Conservation (phyloP, 306 rosid genomes). For the Pterocarpus macrocarpus region DNA sequence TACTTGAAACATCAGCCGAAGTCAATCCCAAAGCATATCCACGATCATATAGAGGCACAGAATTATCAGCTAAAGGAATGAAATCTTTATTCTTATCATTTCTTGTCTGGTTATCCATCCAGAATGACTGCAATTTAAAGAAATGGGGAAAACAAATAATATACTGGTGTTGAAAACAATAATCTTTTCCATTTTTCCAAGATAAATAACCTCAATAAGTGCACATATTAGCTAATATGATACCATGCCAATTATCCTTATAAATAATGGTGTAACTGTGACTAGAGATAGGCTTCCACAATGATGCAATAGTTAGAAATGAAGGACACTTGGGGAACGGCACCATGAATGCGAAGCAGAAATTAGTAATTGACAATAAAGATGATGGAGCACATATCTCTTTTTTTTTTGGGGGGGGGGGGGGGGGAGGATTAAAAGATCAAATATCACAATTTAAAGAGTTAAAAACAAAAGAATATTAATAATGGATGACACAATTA, state of each 20-base stretch:
- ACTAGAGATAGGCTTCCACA: constrained; percentile 28
- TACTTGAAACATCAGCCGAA: constrained; percentile 71
- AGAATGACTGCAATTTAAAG: constrained; percentile 81
- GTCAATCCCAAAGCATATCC: constrained; percentile 91
- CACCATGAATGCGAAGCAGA: constrained; percentile 13
- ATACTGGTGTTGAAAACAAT: constrained; percentile 35
- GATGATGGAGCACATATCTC: not conserved
- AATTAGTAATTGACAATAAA: not conserved
- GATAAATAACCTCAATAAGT: constrained; percentile 11
- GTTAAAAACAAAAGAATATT: constrained; percentile 30
- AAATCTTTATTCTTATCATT: constrained; percentile 58
- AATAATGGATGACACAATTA: not conserved
- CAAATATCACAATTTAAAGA: constrained; percentile 3
- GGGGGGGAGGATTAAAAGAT: no score
- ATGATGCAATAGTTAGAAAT: constrained; percentile 27
- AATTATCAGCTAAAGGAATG: constrained; percentile 69
- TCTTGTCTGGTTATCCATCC: constrained; percentile 82
- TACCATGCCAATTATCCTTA: constrained; percentile 15
- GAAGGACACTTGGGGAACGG: constrained; percentile 36
- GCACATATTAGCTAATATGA: constrained; percentile 35
- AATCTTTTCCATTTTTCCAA: not conserved
- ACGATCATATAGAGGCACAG: constrained; percentile 93
- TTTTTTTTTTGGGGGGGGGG: no score
- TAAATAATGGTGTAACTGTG: constrained; percentile 8
- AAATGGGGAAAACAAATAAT: constrained; percentile 24